phyloP scores from a whole-genome alignment of 805 yeast genomes.

The Ogataea minuta region DNA sequence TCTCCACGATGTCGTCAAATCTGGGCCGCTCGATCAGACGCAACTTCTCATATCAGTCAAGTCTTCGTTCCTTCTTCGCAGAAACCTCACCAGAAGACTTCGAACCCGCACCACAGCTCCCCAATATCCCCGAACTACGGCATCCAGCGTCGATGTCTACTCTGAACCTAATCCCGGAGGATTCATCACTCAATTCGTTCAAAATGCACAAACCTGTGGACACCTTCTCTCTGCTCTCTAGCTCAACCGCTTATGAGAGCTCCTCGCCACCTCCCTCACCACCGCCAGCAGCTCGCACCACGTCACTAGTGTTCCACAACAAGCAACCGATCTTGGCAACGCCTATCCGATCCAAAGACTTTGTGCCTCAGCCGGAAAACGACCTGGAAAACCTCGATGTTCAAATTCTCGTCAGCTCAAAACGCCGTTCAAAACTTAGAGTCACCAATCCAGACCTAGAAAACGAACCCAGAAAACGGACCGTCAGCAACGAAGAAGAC shows the following conservation, averaged over 20 bases:
- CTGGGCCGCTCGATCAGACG: constrained; percentile 28
- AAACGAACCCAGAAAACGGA: constrained; percentile 26
- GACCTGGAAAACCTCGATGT: constrained; percentile 57
- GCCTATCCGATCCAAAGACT: constrained; percentile 22
- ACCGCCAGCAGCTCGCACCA: constrained; percentile 13
- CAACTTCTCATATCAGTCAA: constrained; percentile 31
- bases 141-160: constrained; percentile 22
- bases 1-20: constrained; percentile 30
- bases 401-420: constrained; percentile 68
- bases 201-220: constrained; percentile 9
- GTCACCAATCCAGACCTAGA: constrained; percentile 62
- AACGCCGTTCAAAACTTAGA: constrained; percentile 55
- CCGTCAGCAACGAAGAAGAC: constrained; percentile 30
- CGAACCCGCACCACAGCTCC: constrained; percentile 3
- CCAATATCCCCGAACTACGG: constrained; percentile 6
- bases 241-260: constrained; percentile 8
- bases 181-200: constrained; percentile 20
- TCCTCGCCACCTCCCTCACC: constrained; percentile 9
- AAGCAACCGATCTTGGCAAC: constrained; percentile 10
- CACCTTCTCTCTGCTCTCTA: constrained; percentile 18
- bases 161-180: constrained; percentile 28
- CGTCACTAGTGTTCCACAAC: constrained; percentile 18
- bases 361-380: constrained; percentile 31
- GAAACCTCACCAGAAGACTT: constrained; percentile 21
- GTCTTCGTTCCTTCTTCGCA: constrained; percentile 26